phyloP scores from a whole-genome alignment of 2,329 filamentous ascomycete genomes.

The Scolecobasidium constrictum region DNA sequence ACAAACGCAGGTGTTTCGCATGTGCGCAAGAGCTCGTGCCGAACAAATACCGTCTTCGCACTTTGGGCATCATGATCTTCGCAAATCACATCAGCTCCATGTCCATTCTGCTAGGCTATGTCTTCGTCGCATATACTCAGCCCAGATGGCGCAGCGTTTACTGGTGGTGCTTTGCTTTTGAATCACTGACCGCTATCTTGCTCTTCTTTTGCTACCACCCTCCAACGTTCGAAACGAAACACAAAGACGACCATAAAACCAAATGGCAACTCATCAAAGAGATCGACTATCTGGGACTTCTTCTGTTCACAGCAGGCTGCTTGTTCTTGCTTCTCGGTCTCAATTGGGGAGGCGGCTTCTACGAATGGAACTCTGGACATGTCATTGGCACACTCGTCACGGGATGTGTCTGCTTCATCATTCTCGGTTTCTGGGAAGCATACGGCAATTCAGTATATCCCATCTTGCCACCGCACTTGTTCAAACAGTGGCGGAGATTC shows the following conservation, averaged over 20 bases:
- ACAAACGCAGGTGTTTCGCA: no score
- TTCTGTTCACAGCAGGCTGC: constrained; percentile 36
- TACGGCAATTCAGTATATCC: constrained; percentile 17
- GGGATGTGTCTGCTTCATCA: constrained; percentile 17
- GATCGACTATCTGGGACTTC: constrained; percentile 29
- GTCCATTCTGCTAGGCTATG: constrained; percentile 21
- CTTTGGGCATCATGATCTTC: constrained; percentile 21
- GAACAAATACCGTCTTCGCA: constrained; percentile 19
- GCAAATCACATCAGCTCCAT: constrained; percentile 23
- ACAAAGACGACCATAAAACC: constrained; percentile 18
- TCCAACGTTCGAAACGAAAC: constrained; percentile 21
- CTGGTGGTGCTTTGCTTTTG: constrained; percentile 21
- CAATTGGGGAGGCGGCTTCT: constrained; percentile 9
- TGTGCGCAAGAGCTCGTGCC: constrained; percentile 19
- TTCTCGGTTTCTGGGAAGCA: constrained; percentile 19
- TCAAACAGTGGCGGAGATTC: constrained; percentile 17
- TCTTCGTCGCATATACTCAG: constrained; percentile 20
- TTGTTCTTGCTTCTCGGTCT: constrained; percentile 19
- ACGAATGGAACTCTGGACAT: constrained; percentile 12
- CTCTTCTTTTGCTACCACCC: constrained; percentile 22
- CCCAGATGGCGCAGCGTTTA: constrained; percentile 20
- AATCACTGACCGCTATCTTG: constrained; percentile 17
- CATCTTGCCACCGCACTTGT: constrained; percentile 20
- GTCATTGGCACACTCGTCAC: constrained; percentile 18
- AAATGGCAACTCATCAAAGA: constrained; percentile 18